Evolutionary conservation across 2,329 filamentous ascomycete species (phyloP).

Genomic region (Botryotinia globosa): DNA sequence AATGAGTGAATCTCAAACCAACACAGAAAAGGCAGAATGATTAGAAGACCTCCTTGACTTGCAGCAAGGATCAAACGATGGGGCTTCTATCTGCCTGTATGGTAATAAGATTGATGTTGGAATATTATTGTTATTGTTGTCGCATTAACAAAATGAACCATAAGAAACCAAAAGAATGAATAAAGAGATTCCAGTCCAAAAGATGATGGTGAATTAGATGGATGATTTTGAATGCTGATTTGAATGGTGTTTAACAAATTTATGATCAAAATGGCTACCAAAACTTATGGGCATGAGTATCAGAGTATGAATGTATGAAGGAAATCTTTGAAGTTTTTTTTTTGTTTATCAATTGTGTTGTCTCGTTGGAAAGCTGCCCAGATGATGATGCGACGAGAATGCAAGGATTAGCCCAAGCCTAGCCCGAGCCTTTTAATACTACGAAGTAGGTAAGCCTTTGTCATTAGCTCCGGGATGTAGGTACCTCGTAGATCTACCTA

Average conservation of each 20-base stretch:
- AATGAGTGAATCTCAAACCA: constrained; percentile 4
- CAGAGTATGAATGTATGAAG: not conserved
- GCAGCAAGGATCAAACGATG: not conserved
- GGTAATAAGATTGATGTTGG: constrained; percentile 9
- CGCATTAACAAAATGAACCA: constrained; percentile 5
- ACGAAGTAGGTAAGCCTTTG: constrained; percentile 14
- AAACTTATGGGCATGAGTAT: not conserved
- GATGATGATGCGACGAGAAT: constrained; percentile 15
- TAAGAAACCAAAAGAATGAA: constrained; percentile 9
- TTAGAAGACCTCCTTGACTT: not conserved
- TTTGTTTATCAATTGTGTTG: not conserved
- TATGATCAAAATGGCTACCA: not conserved
- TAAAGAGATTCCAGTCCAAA: constrained; percentile 5
- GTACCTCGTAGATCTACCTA: constrained; percentile 2
- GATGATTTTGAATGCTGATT: not conserved
- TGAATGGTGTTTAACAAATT: not conserved
- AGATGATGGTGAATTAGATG: not conserved
- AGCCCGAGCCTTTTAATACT: constrained; percentile 6
- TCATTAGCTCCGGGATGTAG: constrained; percentile 17
- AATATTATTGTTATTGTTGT: constrained; percentile 17
- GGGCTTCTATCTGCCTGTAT: not conserved
- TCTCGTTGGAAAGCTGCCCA: constrained; percentile 11
- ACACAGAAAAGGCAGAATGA: not conserved
- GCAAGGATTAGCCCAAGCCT: constrained; percentile 17
- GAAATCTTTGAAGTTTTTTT: not conserved